phyloP scores from a whole-genome alignment of 805 yeast species.

The Priceomyces melissophilus region DNA sequence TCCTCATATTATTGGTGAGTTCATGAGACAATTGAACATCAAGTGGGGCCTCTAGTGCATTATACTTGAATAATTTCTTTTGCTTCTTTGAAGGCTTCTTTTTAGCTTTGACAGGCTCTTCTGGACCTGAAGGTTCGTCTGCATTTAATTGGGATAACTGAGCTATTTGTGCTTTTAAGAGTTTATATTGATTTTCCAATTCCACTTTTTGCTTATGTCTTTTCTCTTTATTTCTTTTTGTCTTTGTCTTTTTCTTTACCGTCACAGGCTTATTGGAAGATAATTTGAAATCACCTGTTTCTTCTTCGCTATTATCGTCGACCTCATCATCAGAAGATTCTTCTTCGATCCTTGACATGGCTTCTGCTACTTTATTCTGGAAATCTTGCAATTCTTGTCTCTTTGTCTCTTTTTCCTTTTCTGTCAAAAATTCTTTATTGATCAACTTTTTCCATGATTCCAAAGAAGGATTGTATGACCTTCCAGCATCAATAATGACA shows the following conservation, averaged over 20 bases:
- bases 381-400: conserved; percentile 60
- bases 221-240: conserved; percentile 70
- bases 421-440: conserved; percentile 60
- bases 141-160: conserved; percentile 47
- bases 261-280: conserved; percentile 72
- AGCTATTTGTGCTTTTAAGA: conserved; percentile 55
- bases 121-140: conserved; percentile 20
- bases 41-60: conserved; percentile 40
- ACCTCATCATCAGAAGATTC: conserved; percentile 45
- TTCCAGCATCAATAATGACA: conserved; percentile 72
- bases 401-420: conserved; percentile 63
- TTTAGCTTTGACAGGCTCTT: conserved; percentile 23
- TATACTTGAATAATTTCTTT: conserved; percentile 42
- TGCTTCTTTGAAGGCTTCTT: conserved; percentile 23
- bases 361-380: conserved; percentile 56
- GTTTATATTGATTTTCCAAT: conserved; percentile 55
- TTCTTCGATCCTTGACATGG: conserved; percentile 60
- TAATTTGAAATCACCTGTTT: conserved; percentile 38
- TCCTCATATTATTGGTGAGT: conserved; percentile 77
- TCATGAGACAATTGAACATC: conserved; percentile 89
- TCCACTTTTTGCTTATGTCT: conserved; percentile 57
- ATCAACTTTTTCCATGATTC: conserved; percentile 79
- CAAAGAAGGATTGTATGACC: conserved; percentile 86
- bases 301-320: conserved; percentile 31
- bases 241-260: conserved; percentile 68